Percentiles rank a stretch among this genome's conserved stretches.
Conservation (phyloP, 1,139 yeast species). For the Magnusiomyces tetraspermus region DNA sequence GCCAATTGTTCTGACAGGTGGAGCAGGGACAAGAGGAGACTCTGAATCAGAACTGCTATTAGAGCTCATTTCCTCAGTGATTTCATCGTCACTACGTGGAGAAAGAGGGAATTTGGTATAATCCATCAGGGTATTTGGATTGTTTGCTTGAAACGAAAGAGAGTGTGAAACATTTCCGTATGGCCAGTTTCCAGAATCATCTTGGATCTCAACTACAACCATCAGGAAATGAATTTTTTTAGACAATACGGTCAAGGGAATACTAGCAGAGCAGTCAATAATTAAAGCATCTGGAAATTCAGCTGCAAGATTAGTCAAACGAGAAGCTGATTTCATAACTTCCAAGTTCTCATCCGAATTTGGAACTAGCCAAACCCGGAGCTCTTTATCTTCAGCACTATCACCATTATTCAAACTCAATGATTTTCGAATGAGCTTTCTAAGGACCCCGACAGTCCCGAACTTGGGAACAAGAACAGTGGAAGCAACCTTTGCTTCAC, state of each 20-base stretch:
- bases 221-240: not conserved
- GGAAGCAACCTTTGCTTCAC: not conserved
- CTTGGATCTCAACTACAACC: slow-evolving; percentile 8
- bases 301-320: no score
- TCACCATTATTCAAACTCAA: no score
- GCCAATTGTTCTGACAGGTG: not conserved
- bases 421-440: no score
- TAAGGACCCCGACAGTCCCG: not conserved
- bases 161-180: not conserved
- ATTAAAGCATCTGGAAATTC: no score
- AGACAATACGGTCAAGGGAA: not conserved
- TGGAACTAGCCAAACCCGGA: no score
- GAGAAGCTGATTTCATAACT: no score
- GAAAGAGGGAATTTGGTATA: not conserved
- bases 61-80: not conserved
- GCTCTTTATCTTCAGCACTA: no score
- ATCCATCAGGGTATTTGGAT: not conserved
- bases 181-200: slow-evolving; percentile 9
- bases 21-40: not conserved
- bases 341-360: no score
- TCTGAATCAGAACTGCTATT: not conserved
- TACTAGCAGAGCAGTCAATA: not conserved
- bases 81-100: not conserved
- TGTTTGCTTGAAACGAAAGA: not conserved
- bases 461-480: not conserved